A percentile compares a stretch with the other conserved stretches of the same genome.
These are phyloP conservation scores for Tylopilus felleus DNA, from an alignment of 768 basidiomycete genomes.

Conservation along the genomic window DNA sequence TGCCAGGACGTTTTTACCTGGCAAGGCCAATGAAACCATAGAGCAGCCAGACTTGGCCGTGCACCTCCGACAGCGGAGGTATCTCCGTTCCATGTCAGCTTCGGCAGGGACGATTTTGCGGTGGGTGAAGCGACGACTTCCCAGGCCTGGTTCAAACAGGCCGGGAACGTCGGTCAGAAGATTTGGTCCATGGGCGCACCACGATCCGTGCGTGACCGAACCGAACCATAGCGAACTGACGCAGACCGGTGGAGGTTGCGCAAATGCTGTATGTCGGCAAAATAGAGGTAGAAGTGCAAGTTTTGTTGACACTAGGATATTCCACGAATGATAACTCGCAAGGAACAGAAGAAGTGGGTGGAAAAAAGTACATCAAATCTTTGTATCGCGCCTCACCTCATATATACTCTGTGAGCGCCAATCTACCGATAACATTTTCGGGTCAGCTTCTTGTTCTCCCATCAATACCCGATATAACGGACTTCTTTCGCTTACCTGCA, in stretches of 20 bases:
- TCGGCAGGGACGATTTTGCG: background rate
- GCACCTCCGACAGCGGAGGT: background rate
- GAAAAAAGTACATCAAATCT: background rate
- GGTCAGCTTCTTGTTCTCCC: background rate
- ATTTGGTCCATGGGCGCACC: background rate
- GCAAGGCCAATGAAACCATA: background rate
- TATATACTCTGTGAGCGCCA: background rate
- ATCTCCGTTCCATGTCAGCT: background rate
- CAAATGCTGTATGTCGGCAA: background rate
- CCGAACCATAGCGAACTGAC: background rate
- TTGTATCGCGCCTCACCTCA: no score
- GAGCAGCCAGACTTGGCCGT: background rate
- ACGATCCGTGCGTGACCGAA: background rate
- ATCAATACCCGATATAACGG: background rate
- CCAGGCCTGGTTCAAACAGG: no score
- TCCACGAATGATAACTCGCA: no score
- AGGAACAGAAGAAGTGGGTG: no score
- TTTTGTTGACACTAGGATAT: background rate
- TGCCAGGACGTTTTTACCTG: background rate
- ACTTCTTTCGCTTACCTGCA: constrained; percentile 6
- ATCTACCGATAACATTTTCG: background rate
- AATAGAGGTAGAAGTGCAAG: no score
- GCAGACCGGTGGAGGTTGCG: background rate
- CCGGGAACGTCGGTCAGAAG: no score
- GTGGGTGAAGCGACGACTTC: no score